Percentiles rank a stretch among this genome's conserved stretches.
These are phyloP conservation scores for Phytophthora tubulina DNA, from an alignment of 352 stramenopile genomes.

Conservation along the genomic window DNA sequence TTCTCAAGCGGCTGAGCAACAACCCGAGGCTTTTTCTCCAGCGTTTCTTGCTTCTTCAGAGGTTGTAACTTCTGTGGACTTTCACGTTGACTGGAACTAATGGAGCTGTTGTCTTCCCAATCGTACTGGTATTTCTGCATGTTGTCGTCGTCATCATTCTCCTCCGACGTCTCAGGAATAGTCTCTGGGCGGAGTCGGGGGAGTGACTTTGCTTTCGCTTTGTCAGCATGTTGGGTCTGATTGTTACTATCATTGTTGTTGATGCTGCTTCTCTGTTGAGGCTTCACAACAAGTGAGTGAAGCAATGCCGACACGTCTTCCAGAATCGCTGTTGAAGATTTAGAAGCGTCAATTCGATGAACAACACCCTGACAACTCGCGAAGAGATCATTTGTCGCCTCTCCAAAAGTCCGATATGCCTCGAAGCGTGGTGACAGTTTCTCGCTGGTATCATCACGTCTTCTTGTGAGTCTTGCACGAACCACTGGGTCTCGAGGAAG, in stretches of 20 bases:
- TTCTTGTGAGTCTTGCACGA: constrained; percentile 61
- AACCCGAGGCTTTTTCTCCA: not conserved
- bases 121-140: constrained; percentile 47
- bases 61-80: constrained; percentile 19
- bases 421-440: constrained; percentile 71
- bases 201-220: constrained; percentile 20
- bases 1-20: constrained; percentile 1
- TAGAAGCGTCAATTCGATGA: constrained; percentile 57
- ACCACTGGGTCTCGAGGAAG: constrained; percentile 54
- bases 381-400: constrained; percentile 64
- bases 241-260: constrained; percentile 32
- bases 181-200: constrained; percentile 45
- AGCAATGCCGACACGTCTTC: constrained; percentile 54
- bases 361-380: constrained; percentile 30
- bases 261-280: constrained; percentile 15
- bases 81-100: constrained; percentile 10
- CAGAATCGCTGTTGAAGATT: constrained; percentile 44
- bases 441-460: constrained; percentile 66
- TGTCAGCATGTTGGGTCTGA: constrained; percentile 20
- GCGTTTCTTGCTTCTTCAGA: not conserved
- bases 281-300: constrained; percentile 41
- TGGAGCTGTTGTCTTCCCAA: constrained; percentile 40
- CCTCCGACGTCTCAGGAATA: constrained; percentile 64
- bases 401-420: constrained; percentile 68
- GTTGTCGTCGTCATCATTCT: constrained; percentile 50